Percentiles rank a stretch among this genome's conserved stretches.
These are phyloP conservation scores for Mortierella sp. DNA, from an alignment of 371 early-diverging fungal genomes.

Conservation along the genomic window DNA sequence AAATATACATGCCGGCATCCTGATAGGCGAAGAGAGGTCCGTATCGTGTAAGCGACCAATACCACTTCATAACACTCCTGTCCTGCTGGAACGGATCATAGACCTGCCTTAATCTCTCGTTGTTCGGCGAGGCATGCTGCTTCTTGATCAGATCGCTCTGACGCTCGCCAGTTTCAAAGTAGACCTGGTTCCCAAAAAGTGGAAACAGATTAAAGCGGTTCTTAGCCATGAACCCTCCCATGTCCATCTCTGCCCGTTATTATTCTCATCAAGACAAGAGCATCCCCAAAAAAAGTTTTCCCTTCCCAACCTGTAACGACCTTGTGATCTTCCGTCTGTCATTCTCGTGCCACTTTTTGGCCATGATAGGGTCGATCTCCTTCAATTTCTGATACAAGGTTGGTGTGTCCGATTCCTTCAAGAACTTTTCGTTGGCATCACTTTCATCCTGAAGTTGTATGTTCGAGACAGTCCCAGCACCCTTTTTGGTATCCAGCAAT, in stretches of 20 bases:
- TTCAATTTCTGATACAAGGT: conserved; percentile 70
- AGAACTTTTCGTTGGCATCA: conserved; percentile 46
- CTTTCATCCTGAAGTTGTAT: conserved; percentile 20
- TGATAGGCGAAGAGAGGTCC: background rate
- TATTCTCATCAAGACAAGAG: no score
- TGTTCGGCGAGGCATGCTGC: conserved; percentile 62
- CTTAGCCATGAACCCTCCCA: no score
- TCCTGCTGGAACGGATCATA: no score
- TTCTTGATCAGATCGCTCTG: conserved; percentile 79
- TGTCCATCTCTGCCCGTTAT: no score
- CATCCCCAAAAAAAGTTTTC: no score
- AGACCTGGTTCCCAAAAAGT: conserved; percentile 63
- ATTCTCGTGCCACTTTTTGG: conserved; percentile 91
- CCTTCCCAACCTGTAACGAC: conserved; percentile 72
- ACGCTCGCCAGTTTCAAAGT: conserved; percentile 73
- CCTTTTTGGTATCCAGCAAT: conserved; percentile 59
- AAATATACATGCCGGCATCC: conserved; percentile 78
- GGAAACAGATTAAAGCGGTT: no score
- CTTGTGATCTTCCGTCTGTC: conserved; percentile 88
- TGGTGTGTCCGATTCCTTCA: conserved; percentile 55
- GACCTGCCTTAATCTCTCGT: conserved; percentile 50
- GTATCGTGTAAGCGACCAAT: no score
- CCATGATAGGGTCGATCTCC: conserved; percentile 88
- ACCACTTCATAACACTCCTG: no score
- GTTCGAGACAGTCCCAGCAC: conserved; percentile 29